These are phyloP conservation scores for Brassica napus DNA, from an alignment of 345 rosid species.

Conservation along the genomic window DNA sequence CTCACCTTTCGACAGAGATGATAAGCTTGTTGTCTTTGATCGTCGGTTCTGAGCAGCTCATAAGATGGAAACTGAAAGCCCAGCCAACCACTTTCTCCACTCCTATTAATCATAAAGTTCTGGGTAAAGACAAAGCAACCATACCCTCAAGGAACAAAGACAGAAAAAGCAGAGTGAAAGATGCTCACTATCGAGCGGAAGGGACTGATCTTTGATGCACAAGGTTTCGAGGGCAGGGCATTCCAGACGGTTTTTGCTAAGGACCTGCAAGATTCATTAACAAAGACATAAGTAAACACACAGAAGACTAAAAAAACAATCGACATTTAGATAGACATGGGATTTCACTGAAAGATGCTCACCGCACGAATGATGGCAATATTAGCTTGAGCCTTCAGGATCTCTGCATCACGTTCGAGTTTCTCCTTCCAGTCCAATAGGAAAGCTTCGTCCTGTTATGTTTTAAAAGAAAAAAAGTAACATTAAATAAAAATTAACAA, in stretches of 20 bases:
- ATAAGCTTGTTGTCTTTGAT: conserved; percentile 61
- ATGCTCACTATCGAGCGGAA: conserved; percentile 65
- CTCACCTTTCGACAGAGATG: conserved; percentile 74
- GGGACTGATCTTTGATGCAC: conserved; percentile 78
- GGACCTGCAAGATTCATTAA: conserved; percentile 51
- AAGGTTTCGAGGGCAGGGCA: conserved; percentile 77
- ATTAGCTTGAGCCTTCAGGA: conserved; percentile 77
- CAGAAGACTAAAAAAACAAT: not conserved
- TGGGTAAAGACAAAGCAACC: not conserved
- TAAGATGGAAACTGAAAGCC: conserved; percentile 78
- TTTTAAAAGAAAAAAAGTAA: conserved; percentile 15
- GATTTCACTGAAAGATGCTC: conserved; percentile 37
- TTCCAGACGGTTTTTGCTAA: conserved; percentile 58
- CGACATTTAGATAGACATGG: not conserved
- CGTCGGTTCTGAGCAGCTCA: conserved; percentile 60
- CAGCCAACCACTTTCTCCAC: conserved; percentile 95
- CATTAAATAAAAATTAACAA: not conserved
- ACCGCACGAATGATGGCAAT: conserved; percentile 64
- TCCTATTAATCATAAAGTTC: conserved; percentile 43
- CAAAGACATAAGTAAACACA: conserved; percentile 13
- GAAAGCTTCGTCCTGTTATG: conserved; percentile 73
- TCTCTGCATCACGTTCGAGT: conserved; percentile 86
- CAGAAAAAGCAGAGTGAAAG: conserved; percentile 20
- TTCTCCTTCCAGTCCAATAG: conserved; percentile 93
- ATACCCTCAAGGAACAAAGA: not conserved